Percentiles rank a stretch among this genome's conserved stretches.
These are phyloP conservation scores for Chamaecrista fasciculata DNA, from an alignment of 306 rosid genomes.

Conservation along the genomic window DNA sequence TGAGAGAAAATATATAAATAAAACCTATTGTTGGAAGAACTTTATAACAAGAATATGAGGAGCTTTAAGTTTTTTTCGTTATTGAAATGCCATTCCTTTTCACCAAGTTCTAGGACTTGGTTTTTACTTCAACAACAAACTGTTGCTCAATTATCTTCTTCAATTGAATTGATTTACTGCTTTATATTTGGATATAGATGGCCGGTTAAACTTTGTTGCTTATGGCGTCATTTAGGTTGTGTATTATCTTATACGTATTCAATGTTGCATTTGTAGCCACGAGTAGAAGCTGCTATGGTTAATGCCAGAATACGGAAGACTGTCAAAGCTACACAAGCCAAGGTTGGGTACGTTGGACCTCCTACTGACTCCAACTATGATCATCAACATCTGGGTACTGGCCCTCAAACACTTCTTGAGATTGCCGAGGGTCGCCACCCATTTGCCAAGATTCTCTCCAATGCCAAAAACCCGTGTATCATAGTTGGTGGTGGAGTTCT, in stretches of 20 bases:
- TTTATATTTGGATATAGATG: neutral
- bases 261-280: slow-evolving; percentile 66
- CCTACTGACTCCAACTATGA: slow-evolving; percentile 76
- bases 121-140: neutral
- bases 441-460: slow-evolving; percentile 54
- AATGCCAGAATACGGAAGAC: slow-evolving; percentile 95
- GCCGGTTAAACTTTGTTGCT: slow-evolving; percentile 23
- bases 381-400: slow-evolving; percentile 81
- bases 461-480: slow-evolving; percentile 83
- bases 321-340: slow-evolving; percentile 69
- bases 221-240: slow-evolving; percentile 15
- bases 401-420: slow-evolving; percentile 79
- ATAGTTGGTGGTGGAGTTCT: slow-evolving; percentile 84
- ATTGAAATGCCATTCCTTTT: neutral
- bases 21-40: too few relatives aligned
- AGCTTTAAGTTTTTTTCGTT: too few relatives aligned
- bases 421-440: slow-evolving; percentile 86
- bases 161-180: neutral
- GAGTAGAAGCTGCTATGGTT: slow-evolving; percentile 97
- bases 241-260: slow-evolving; percentile 21
- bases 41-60: too few relatives aligned
- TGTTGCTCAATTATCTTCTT: slow-evolving; percentile 1
- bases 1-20: too few relatives aligned
- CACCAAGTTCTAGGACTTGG: neutral
- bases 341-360: slow-evolving; percentile 91